These are phyloP conservation scores for Sapria himalayana DNA, from an alignment of 345 rosid genomes.

Conservation along the genomic window DNA sequence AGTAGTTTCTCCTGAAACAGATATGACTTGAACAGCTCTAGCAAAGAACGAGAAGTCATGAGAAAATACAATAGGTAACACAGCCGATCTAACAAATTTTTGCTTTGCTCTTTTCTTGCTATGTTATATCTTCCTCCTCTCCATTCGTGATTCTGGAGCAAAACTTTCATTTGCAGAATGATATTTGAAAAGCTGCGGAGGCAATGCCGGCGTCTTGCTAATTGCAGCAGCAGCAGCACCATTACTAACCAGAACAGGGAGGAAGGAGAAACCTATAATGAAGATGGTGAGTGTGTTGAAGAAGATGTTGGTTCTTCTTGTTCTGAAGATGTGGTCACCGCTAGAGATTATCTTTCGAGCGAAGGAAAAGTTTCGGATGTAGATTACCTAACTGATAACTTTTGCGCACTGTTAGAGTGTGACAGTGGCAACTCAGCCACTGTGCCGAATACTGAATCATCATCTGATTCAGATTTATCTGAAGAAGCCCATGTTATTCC, in stretches of 20 bases:
- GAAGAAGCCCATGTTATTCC: conserved; percentile 44
- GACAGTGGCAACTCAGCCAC: conserved; percentile 33
- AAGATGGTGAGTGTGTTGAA: conserved; percentile 16
- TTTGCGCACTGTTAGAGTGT: conserved; percentile 32
- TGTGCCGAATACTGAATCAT: conserved; percentile 40
- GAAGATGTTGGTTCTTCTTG: conserved; percentile 35
- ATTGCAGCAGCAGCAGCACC: conserved; percentile 15
- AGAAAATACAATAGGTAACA: conserved; percentile 51
- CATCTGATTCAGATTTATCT: conserved; percentile 66
- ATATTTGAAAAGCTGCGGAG: conserved; percentile 72
- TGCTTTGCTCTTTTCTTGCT: too few relatives aligned
- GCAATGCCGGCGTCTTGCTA: conserved; percentile 35
- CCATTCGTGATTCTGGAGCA: too few relatives aligned
- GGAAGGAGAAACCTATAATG: conserved; percentile 12
- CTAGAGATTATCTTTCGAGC: conserved; percentile 46
- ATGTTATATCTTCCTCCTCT: too few relatives aligned
- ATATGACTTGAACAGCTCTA: conserved; percentile 55
- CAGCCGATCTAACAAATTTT: conserved; percentile 1
- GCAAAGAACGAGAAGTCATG: conserved; percentile 47
- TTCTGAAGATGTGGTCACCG: conserved; percentile 58
- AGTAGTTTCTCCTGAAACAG: conserved; percentile 17
- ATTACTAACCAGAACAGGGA: conserved; percentile 19
- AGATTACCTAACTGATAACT: conserved; percentile 30
- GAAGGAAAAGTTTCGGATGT: conserved; percentile 32
- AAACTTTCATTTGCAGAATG: conserved; percentile 26